Conservation (phyloP, 768 basidiomycete genomes). For the Boletus subparvulus region DNA sequence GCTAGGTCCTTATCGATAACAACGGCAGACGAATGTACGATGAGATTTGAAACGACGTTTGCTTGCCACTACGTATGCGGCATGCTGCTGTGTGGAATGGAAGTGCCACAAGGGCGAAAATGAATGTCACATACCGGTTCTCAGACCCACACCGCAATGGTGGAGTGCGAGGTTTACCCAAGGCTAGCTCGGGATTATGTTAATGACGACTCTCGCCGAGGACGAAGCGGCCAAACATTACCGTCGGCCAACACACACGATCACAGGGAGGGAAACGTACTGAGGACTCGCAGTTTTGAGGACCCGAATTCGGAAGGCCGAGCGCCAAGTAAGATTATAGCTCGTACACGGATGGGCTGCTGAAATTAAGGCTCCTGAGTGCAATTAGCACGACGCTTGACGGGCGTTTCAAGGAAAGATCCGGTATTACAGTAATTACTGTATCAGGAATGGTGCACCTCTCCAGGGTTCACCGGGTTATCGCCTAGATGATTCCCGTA, state of each 20-base stretch:
- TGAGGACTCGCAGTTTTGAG: background rate
- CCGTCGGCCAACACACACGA: background rate
- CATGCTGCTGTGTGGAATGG: background rate
- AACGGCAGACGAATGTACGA: constrained; percentile 6
- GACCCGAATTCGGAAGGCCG: background rate
- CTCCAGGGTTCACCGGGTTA: background rate
- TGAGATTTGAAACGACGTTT: constrained; percentile 1
- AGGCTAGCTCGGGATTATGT: background rate
- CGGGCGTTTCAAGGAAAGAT: constrained; percentile 21
- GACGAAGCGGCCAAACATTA: background rate
- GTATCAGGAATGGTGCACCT: background rate
- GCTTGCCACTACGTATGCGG: background rate
- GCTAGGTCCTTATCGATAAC: background rate
- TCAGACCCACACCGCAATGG: background rate
- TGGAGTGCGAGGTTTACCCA: background rate
- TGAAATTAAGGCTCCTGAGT: constrained; percentile 7
- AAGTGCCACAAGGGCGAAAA: background rate
- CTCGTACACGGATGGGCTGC: background rate
- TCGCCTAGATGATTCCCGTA: background rate
- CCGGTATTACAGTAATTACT: constrained; percentile 5
- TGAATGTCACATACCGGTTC: background rate
- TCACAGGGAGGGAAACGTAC: background rate
- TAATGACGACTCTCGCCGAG: background rate
- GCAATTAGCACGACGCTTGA: background rate
- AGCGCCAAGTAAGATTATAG: background rate